These are phyloP conservation scores for Sporothrix pseudoabietina DNA, from an alignment of 2,329 filamentous ascomycete species.

Conservation along the genomic window DNA sequence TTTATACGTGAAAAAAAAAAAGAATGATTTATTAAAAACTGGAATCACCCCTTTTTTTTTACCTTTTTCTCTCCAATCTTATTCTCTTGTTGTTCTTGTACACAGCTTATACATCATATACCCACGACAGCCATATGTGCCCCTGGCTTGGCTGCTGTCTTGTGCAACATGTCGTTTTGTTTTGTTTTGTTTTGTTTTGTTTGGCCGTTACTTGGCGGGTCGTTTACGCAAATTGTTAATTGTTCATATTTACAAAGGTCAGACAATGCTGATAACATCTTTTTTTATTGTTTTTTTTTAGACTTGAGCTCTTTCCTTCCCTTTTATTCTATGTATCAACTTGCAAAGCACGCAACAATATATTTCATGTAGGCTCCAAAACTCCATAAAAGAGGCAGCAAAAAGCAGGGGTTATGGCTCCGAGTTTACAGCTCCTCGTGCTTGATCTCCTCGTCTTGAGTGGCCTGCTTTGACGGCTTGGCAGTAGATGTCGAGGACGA, in stretches of 20 bases:
- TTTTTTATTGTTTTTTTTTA: not conserved
- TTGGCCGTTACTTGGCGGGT: not conserved
- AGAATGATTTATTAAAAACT: not conserved
- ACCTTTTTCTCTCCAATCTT: not conserved
- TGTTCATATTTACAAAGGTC: not conserved
- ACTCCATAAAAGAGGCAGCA: not conserved
- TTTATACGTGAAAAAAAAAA: not conserved
- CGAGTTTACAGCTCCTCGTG: constrained; percentile 41
- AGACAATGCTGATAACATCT: not conserved
- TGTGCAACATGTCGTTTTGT: not conserved
- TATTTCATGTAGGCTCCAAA: not conserved
- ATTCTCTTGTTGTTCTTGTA: not conserved
- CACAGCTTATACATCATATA: not conserved
- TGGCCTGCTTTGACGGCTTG: constrained; percentile 32
- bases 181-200: constrained; percentile 9
- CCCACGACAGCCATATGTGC: not conserved
- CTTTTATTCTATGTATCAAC: constrained; percentile 4
- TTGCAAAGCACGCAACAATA: not conserved
- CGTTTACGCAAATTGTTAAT: not conserved
- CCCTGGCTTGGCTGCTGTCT: constrained; percentile 5
- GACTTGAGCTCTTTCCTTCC: not conserved
- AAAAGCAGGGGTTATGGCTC: not conserved
- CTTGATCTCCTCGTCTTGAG: constrained; percentile 37
- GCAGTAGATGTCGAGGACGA: constrained; percentile 41
- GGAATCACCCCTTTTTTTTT: no score